Base-by-base conservation (phyloP, 2,329 filamentous ascomycete genomes). In the Colletotrichum falcatum region DNA sequence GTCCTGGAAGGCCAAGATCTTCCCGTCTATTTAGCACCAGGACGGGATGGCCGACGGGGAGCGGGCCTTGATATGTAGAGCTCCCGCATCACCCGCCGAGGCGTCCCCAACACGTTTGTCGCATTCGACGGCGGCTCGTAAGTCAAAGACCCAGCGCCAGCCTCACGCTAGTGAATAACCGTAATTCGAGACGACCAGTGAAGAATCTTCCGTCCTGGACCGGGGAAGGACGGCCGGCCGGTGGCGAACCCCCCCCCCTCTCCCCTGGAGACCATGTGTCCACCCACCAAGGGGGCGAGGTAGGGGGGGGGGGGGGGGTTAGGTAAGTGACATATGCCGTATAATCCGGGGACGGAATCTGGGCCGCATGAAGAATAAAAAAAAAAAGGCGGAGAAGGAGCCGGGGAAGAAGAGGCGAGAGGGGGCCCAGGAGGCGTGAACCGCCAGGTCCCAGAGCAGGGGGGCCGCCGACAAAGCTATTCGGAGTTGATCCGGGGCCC, bases 391-490 rank as follows among this genome's bases (percentile, higher is more conserved):
- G 53, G 28, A 18, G 26, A 14, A 44, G 33, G 53, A 23, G 44
- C 28, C 4, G 23, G 59, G 16, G 51, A 12, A 42, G 33, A 7
- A 16, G 26, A 16, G 37, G 12, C 23, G 11, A 39, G 12, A n/a
- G 9, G 51, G 39, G 56, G 42, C n/a, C 3, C 48, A 42, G 55
- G 23, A 12, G 26, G n/a, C n/a, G n/a, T n/a, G n/a, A n/a, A n/a
- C n/a, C n/a, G n/a, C n/a, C n/a, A n/a, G n/a, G n/a, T n/a, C n/a
- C n/a, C n/a, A n/a, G n/a, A n/a, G n/a, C n/a, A n/a, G n/a, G n/a
- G n/a, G n/a, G n/a, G n/a, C n/a, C 56, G 55, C 66, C 55, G 33
- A 16, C 61, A 62, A 70, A 48, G 66, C 66, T 65, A 66, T 66
- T 70, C 56, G 48, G 61, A 55, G 66, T 20, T 59, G 46, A 37